phyloP scores from a whole-genome alignment of 805 yeast genomes.

The Maudiozyma bulderi region DNA sequence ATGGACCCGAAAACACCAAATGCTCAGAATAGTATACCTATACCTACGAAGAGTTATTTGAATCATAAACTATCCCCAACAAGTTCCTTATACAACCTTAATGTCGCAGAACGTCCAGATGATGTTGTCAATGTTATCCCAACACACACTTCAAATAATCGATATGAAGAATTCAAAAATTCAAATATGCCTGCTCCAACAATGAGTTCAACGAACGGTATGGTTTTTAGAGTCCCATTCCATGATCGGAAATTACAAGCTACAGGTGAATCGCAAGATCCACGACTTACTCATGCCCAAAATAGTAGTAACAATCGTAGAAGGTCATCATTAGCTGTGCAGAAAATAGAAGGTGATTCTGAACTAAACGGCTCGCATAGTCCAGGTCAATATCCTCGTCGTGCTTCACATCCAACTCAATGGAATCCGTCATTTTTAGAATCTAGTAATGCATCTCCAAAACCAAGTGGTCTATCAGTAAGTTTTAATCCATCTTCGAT shows the following conservation, averaged over 20 bases:
- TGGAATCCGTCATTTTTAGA: not conserved
- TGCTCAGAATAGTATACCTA: not conserved
- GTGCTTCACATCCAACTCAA: constrained; percentile 20
- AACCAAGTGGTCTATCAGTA: not conserved
- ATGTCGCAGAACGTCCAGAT: not conserved
- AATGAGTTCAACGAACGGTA: constrained; percentile 26
- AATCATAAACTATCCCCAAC: constrained; percentile 4
- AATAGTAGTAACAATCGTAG: constrained; percentile 1
- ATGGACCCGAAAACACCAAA: not conserved
- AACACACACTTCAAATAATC: not conserved
- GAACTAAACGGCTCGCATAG: not conserved
- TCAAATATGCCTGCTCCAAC: not conserved
- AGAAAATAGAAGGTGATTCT: not conserved
- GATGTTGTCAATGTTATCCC: not conserved
- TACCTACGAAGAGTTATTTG: not conserved
- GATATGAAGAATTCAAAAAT: constrained; percentile 2
- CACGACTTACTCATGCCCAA: not conserved
- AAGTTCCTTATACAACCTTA: not conserved
- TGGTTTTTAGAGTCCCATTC: constrained; percentile 57
- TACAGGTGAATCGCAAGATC: not conserved
- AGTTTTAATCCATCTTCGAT: not conserved
- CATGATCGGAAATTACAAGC: constrained; percentile 34
- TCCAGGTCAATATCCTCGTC: constrained; percentile 8
- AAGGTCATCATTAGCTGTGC: constrained; percentile 12
- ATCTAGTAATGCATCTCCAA: not conserved